Evolutionary conservation across 225 moss, liverwort and hornwort genomes (phyloP), one percentile per base, ranked within the genome.

Genomic region (Bryum argenteum): DNA sequence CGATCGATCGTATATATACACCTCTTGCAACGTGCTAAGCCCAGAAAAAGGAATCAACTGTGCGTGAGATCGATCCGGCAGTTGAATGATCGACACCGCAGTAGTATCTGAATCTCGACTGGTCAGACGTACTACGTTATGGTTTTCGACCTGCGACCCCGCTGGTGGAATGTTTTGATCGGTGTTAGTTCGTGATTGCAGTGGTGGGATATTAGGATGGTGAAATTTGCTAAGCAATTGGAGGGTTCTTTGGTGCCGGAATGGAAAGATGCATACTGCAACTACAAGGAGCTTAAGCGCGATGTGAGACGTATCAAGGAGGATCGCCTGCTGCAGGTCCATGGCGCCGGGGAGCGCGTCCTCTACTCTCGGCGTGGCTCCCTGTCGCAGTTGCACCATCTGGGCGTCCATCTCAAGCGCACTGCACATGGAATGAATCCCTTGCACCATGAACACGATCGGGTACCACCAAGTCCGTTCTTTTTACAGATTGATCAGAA

Each of bases 211-310:
- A 1, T 6, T 5, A 48, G 12, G 37, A 88, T 88, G 85, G 85
- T 88, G 82, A 88, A 88, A 72, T 88, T 88, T 66, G 79, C 79
- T 24, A 85, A 88, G 79, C 88, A 88, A 45, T 41, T 88, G 63
- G 88, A 85, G 61, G 78, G 67, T 3, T 78, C 82, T 4, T 61
- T 85, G 11, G 88, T 85, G 44, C 85, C 85, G 43, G 88, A 88
- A 70, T 88, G 88, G 88, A 82, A 80, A 63, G 80, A 50, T 8
- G 85, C 88, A 8, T 88, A 85, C 69, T 85, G 85, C 77, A 82
- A 82, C 21, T 88, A 88, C 82, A 88, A 88, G n/a, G 79, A 80
- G 70, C 88, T 88, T 66, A 88, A 88, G 72, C 68, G 82, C 0
- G 82, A 75, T 58, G 75, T 82, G 65, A 88, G 82, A 3, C 81